Evolutionary conservation across 495 filamentous ascomycete species (phyloP), one percentile per base, ranked within the genome.

Genomic region (Podospora anserina): DNA sequence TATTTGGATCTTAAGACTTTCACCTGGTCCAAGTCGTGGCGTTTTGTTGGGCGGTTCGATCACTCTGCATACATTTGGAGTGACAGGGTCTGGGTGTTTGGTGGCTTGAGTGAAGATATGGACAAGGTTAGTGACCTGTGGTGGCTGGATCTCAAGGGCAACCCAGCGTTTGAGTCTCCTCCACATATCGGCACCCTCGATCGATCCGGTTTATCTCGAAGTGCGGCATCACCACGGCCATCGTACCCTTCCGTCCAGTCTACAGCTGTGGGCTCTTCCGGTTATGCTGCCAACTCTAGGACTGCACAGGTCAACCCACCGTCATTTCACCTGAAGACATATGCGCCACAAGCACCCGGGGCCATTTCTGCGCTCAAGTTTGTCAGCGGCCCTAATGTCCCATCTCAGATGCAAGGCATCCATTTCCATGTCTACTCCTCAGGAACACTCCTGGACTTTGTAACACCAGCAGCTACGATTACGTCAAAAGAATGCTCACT

Each of bases 21-120:
- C 86, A 97, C 94, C 4, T 99, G 95, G 95, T 98, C 95, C 63
- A 87, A 92, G 61, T 90, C 92, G 49, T 99, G 95, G 95, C 91
- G 89, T 64, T 98, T 98, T 77, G 93, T 96, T 19, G 87, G 91
- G 28, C 87, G 95, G 15, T 99, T 96, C 74, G 95, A 99, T 71
- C 96, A 99, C 76, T 90, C 92, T 4, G 92, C 91, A 27, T 97
- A 92, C 86, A 87, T 97, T 57, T 97, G 93, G 83, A 80, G 89
- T 64, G 93, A 91, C 54, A 88, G 92, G 39, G 88, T 99, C 32
- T 99, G 94, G 94, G 93, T 97, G n/a, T 97, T 94, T 79, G 95
- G 95, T 49, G 95, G 95, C 26, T 81, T 98, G 63, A 92, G 91
- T 61, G 92, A 93, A 66, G 93, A 97, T 68, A 96, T 97, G 93